Evolutionary conservation across 306 rosid species (phyloP).

Genomic region (Malus domestica): DNA sequence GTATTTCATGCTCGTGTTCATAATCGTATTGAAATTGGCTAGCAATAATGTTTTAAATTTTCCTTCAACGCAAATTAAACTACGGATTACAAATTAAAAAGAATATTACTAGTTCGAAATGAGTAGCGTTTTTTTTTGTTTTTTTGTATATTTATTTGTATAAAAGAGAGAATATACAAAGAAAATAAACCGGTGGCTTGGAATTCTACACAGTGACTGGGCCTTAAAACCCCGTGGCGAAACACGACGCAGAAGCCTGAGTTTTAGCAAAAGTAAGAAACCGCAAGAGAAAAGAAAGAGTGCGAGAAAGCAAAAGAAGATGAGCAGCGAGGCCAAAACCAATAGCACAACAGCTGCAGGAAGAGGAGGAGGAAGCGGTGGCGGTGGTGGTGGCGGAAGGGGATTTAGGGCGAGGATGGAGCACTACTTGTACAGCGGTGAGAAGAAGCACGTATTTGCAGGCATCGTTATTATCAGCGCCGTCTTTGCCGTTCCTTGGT

Average conservation of each 20-base stretch:
- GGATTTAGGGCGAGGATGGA: constrained; percentile 59
- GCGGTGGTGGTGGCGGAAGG: constrained; percentile 18
- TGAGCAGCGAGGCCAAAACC: constrained; percentile 52
- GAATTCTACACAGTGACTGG: too few species aligned
- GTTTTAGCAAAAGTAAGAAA: not conserved
- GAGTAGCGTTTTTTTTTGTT: too few species aligned
- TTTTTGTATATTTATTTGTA: too few species aligned
- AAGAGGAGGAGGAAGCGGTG: not conserved
- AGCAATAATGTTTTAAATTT: too few species aligned
- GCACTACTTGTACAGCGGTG: constrained; percentile 69
- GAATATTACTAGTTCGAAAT: too few species aligned
- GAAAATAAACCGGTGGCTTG: too few species aligned
- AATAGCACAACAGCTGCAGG: constrained; percentile 18
- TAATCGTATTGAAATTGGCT: too few species aligned
- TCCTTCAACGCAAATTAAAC: too few species aligned
- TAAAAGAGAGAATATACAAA: too few species aligned
- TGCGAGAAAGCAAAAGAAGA: constrained; percentile 2
- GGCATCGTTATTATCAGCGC: constrained; percentile 65
- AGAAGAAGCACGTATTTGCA: constrained; percentile 69
- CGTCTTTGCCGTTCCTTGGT: constrained; percentile 69
- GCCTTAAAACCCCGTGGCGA: too few species aligned
- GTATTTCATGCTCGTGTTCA: too few species aligned
- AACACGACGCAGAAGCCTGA: not conserved
- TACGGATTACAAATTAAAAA: too few species aligned
- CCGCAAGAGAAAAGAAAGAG: not conserved